Evolutionary conservation across 2,329 filamentous ascomycete genomes (phyloP).

Genomic region (Elsinoe arachidis): DNA sequence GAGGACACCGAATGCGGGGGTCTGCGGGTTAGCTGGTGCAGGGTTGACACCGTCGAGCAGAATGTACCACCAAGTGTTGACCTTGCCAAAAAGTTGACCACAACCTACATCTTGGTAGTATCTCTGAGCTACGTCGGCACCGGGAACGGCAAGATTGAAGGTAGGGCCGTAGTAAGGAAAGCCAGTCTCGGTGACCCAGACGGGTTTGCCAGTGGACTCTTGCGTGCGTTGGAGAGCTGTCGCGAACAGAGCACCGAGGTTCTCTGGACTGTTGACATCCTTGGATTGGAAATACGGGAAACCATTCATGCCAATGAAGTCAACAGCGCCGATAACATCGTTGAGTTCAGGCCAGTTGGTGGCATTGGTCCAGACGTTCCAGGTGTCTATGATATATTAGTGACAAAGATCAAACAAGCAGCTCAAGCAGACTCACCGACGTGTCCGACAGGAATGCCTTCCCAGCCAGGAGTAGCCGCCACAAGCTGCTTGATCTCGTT

Average conservation of each 20-base stretch:
- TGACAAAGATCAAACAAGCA: neutral
- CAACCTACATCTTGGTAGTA: slow-evolving; percentile 50
- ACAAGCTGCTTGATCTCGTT: slow-evolving; percentile 5
- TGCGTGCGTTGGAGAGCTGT: slow-evolving; percentile 56
- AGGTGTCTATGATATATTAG: slow-evolving; percentile 53
- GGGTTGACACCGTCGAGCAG: slow-evolving; percentile 52
- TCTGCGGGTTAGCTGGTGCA: slow-evolving; percentile 3
- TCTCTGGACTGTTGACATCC: slow-evolving; percentile 53
- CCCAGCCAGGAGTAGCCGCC: slow-evolving; percentile 9
- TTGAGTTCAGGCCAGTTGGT: slow-evolving; percentile 49
- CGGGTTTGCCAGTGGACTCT: slow-evolving; percentile 55
- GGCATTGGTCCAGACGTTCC: slow-evolving; percentile 62
- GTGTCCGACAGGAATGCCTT: slow-evolving; percentile 57
- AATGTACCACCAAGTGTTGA: slow-evolving; percentile 65
- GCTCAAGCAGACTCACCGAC: slow-evolving; percentile 36
- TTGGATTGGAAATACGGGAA: slow-evolving; percentile 68
- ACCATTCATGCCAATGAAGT: slow-evolving; percentile 77
- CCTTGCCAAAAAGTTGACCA: slow-evolving; percentile 47
- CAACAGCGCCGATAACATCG: slow-evolving; percentile 55
- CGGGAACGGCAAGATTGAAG: slow-evolving; percentile 55
- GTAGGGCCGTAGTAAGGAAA: slow-evolving; percentile 67
- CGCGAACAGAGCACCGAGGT: slow-evolving; percentile 50
- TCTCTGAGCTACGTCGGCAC: slow-evolving; percentile 57
- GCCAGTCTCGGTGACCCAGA: slow-evolving; percentile 86
- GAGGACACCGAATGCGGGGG: slow-evolving; percentile 62